These are phyloP conservation scores for Aureobasidium musti DNA, from an alignment of 2,329 filamentous ascomycete species.

Conservation along the genomic window DNA sequence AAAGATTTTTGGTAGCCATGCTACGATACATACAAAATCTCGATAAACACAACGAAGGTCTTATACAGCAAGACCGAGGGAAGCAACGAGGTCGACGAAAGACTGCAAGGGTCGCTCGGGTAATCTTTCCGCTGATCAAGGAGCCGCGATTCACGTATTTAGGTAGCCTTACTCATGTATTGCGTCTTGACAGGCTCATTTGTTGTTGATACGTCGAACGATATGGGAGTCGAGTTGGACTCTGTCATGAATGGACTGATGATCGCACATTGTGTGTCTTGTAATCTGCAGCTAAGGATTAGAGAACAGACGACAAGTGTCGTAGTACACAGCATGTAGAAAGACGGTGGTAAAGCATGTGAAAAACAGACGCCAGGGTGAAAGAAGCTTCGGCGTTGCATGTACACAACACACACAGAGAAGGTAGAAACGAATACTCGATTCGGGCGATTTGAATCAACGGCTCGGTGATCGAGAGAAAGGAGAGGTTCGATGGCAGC, in stretches of 20 bases:
- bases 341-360: background rate
- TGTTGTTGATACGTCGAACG: background rate
- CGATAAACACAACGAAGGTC: background rate
- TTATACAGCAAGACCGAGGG: conserved; percentile 5
- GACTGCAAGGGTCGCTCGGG: background rate
- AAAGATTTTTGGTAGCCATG: background rate
- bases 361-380: background rate
- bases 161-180: background rate
- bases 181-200: background rate
- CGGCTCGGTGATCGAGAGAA: conserved; percentile 15
- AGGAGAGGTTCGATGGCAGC: background rate
- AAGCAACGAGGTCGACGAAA: background rate
- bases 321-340: background rate
- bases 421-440: conserved; percentile 8
- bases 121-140: background rate
- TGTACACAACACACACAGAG: background rate
- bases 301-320: background rate
- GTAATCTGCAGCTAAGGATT: background rate
- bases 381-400: conserved; percentile 8
- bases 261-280: background rate
- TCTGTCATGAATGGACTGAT: background rate
- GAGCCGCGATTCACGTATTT: background rate
- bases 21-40: background rate
- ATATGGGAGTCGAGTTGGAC: background rate
- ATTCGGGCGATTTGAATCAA: background rate